Evolutionary conservation across 768 basidiomycete genomes (phyloP).

Genomic region (Termitomyces sp.): DNA sequence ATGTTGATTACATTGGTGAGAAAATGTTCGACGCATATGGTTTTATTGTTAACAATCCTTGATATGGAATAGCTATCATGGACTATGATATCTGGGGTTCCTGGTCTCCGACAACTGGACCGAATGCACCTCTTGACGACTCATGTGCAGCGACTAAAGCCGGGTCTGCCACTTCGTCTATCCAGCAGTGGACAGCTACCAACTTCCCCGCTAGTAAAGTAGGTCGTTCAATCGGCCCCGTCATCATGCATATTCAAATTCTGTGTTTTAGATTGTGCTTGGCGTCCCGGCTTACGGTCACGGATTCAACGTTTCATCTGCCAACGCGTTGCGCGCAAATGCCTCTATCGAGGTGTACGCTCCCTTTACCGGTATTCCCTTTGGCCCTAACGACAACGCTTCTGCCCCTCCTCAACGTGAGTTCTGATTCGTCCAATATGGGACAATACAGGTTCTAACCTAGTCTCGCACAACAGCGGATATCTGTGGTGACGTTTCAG

Average conservation of each 20-base stretch:
- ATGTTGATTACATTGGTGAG: slow-evolving; percentile 47
- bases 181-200: slow-evolving; percentile 70
- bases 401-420: neutral
- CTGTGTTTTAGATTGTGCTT: slow-evolving; percentile 49
- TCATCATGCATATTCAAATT: neutral
- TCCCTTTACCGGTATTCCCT: neutral
- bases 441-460: neutral
- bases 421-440: neutral
- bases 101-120: slow-evolving; percentile 48
- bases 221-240: neutral
- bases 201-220: slow-evolving; percentile 57
- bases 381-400: neutral
- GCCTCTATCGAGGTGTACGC: neutral
- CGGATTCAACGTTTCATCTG: slow-evolving; percentile 46
- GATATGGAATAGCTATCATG: slow-evolving; percentile 43
- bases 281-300: slow-evolving; percentile 83
- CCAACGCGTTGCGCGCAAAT: slow-evolving; percentile 17
- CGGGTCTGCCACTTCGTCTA: slow-evolving; percentile 70
- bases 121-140: slow-evolving; percentile 81
- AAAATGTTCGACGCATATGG: neutral
- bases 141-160: slow-evolving; percentile 55
- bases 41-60: neutral
- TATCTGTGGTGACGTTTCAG: slow-evolving; percentile 43
- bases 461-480: slow-evolving; percentile 1
- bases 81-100: slow-evolving; percentile 55